phyloP scores from a whole-genome alignment of 2,329 filamentous ascomycete genomes.

The Plectosphaerella plurivora region DNA sequence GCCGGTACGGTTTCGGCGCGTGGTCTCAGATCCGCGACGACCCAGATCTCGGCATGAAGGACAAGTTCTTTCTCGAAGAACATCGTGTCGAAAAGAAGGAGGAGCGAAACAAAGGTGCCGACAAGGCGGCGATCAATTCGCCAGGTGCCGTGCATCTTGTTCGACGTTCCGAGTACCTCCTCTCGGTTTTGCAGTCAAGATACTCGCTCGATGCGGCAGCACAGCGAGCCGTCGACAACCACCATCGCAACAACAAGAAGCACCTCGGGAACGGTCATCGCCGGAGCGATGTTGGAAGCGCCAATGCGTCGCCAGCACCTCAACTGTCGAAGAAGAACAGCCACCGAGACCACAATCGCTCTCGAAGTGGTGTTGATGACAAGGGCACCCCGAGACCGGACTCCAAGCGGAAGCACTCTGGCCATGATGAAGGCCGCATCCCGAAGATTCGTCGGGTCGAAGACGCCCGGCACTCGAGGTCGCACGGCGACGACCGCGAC shows the following conservation, averaged over 20 bases:
- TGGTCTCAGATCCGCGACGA: conserved; percentile 96
- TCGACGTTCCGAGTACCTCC: conserved; percentile 86
- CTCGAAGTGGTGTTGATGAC: conserved; percentile 47
- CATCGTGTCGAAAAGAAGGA: conserved; percentile 98
- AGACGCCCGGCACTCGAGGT: conserved; percentile 31
- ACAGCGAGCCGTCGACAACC: conserved; percentile 81
- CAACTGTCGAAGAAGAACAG: conserved; percentile 40
- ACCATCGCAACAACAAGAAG: conserved; percentile 93
- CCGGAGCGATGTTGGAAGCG: conserved; percentile 52
- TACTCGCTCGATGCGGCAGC: conserved; percentile 73
- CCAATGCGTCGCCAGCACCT: conserved; percentile 69
- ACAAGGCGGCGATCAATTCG: conserved; percentile 73
- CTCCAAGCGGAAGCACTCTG: conserved; percentile 57
- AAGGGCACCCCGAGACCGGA: conserved; percentile 48
- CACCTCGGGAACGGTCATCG: conserved; percentile 55
- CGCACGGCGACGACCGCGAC: conserved; percentile 31
- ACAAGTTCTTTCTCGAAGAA: conserved; percentile 96
- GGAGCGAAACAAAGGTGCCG: conserved; percentile 74
- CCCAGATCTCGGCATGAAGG: conserved; percentile 73
- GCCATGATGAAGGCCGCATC: conserved; percentile 36
- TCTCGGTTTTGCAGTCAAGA: conserved; percentile 87
- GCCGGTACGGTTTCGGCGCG: conserved; percentile 89
- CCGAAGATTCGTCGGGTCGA: conserved; percentile 38
- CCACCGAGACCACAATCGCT: conserved; percentile 45
- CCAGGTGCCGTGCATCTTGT: conserved; percentile 97